Conservation (phyloP, 202 grass and related monocot species). For the Setaria viridis region DNA sequence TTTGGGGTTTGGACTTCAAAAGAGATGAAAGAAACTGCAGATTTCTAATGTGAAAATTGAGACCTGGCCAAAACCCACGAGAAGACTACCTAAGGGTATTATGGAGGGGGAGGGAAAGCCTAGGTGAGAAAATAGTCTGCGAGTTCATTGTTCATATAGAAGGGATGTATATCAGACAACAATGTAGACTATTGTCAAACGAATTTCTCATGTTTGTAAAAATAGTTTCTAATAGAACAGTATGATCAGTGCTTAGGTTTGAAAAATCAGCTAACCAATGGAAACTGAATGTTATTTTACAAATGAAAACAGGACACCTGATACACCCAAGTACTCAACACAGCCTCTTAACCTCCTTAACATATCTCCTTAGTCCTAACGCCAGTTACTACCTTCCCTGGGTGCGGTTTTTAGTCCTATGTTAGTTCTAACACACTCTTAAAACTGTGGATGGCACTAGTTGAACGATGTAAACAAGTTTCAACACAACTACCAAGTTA, state of each 20-base stretch:
- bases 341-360: not conserved
- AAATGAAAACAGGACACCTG: constrained; percentile 5
- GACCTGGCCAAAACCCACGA: not conserved
- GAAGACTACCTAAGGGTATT: not conserved
- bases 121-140: not conserved
- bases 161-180: not conserved
- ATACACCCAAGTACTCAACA: not conserved
- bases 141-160: not conserved
- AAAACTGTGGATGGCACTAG: constrained; percentile 2
- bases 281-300: not conserved
- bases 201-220: not conserved
- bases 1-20: not conserved
- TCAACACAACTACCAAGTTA: not conserved
- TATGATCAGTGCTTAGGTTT: not conserved
- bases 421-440: not conserved
- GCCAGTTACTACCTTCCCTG: not conserved
- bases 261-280: not conserved
- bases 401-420: not conserved
- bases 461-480: not conserved
- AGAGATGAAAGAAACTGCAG: not conserved
- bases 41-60: not conserved
- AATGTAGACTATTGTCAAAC: not conserved
- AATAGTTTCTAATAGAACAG: not conserved
- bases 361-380: constrained; percentile 3
- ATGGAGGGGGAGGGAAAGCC: not conserved